phyloP scores from a whole-genome alignment of 805 yeast species.

The Yarrowia sp. region DNA sequence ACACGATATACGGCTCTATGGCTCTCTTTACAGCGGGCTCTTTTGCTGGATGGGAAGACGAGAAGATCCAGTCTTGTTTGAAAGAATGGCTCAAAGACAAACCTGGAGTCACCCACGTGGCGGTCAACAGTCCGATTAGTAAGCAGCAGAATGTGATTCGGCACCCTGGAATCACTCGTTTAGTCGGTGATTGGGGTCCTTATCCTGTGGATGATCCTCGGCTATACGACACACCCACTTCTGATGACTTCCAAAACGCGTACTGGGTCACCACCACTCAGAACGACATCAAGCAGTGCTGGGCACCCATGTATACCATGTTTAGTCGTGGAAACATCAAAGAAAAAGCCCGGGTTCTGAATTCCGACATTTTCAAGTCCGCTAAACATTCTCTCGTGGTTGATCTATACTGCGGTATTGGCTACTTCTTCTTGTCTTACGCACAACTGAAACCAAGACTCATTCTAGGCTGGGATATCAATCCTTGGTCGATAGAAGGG shows the following conservation, averaged over 20 bases:
- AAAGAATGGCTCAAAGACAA: background rate
- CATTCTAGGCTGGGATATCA: constrained; percentile 80
- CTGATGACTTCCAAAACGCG: constrained; percentile 57
- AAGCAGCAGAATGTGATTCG: constrained; percentile 49
- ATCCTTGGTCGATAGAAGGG: constrained; percentile 85
- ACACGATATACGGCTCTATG: constrained; percentile 72
- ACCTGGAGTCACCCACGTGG: constrained; percentile 61
- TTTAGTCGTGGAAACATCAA: constrained; percentile 86
- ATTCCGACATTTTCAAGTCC: constrained; percentile 17
- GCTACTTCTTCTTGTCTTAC: constrained; percentile 79
- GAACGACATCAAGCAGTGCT: constrained; percentile 75
- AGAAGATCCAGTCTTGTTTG: background rate
- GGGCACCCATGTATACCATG: constrained; percentile 90
- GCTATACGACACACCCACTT: constrained; percentile 50
- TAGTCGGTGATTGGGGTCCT: constrained; percentile 71
- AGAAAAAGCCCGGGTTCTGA: constrained; percentile 72
- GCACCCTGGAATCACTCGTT: constrained; percentile 53
- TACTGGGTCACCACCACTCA: constrained; percentile 78
- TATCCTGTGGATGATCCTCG: constrained; percentile 38
- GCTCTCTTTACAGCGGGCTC: constrained; percentile 61
- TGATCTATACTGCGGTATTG: constrained; percentile 85
- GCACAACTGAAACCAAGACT: constrained; percentile 59
- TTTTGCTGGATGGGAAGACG: constrained; percentile 44
- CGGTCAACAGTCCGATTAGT: constrained; percentile 71
- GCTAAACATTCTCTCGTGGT: constrained; percentile 57